Base-by-base conservation (phyloP, 2,329 filamentous ascomycete species). In the Xylariaceae sp. region DNA sequence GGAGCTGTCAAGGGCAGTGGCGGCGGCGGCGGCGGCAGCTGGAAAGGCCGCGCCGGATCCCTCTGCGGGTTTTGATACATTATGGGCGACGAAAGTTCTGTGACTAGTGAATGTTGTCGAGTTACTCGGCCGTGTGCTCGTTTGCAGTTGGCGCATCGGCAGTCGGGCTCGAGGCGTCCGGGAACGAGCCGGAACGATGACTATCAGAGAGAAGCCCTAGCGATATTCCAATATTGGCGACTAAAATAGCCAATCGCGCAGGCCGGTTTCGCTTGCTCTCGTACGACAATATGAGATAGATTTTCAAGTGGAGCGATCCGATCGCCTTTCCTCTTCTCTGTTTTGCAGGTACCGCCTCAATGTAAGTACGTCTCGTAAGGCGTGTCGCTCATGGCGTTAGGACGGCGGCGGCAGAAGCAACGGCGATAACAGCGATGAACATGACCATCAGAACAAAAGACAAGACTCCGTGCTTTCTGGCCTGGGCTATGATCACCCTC, bases 41-140 rank as follows among this genome's bases (percentile, higher is more conserved):
- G 79, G 65, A 78, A 84, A 40, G 79, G 70, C 68, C 81, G 77
- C 58, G 76, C 72, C 56, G 75, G 73, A 64, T 84, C 80, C 68
- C 80, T 73, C 68, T 82, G 81, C 41, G 75, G 72, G 60, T 76
- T 76, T 66, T 77, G 76, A 72, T 83, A 85, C 82, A 85, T 85
- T 70, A 58, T 70, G 66, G 67, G 53, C 45, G 44, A 30, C 37
- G 44, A 45, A n/a, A 37, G 52, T 21, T 20, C 26, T 11, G 18
- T 45, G 23, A 10, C 29, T 20, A 21, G 13, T 27, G 23, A 40
- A 21, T 54, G 13, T n/a, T 18, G 41, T n/a, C 24, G 42, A 15
- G 8, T n/a, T n/a, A n/a, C n/a, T n/a, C n/a, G n/a, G n/a, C n/a
- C n/a, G n/a, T n/a, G n/a, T n/a, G n/a, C 18, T 47, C 21, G 39